Evolutionary conservation across 2,329 filamentous ascomycete genomes (phyloP), one percentile per base, ranked within the genome.

Genomic region (Lachnellula hyalina): DNA sequence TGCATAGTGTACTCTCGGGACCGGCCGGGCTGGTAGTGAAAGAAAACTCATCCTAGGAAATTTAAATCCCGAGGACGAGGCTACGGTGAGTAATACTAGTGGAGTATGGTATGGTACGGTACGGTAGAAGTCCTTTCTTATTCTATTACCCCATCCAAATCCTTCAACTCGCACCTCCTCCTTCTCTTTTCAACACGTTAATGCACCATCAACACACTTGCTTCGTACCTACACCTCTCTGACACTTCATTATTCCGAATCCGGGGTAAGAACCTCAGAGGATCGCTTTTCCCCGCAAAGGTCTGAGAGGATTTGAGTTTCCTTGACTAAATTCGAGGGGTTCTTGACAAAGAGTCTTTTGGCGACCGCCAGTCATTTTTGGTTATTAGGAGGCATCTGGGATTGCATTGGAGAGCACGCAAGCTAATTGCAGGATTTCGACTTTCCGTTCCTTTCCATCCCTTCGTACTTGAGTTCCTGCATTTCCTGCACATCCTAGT

Each of bases 331-430:
- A n/a, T 40, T 45, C 23, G 45, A 49, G 54, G 53, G 49, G 44
- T 54, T 52, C 49, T 44, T 56, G 54, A 56, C 54, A 56, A 56
- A 56, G 41, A 52, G 54, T 52, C 49, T 56, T 38, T 36, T 52
- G 25, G 23, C 25, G 17, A 25, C n/a, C 34, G 40, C 15, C 49
- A 23, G 23, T 19, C 21, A 32, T 12, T 25, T 47, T 15, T 28
- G 44, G 23, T 3, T 11, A 11, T 32, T 32, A 9, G 9, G 3
- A 32, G 28, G 2, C 28, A 11, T 32, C 8, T 32, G 28, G 28
- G 28, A 32, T 32, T 32, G 28, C 8, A 32, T 11, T 32, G 28
- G 28, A 11, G 28, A 32, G 8, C 28, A 32, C 28, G 28, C 28
- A 32, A 32, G 28, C 28, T 32, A 11, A 3, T 11, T 11, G 8